Evolutionary conservation across 2,329 filamentous ascomycete species (phyloP).

Genomic region (Aspergillus ustus): DNA sequence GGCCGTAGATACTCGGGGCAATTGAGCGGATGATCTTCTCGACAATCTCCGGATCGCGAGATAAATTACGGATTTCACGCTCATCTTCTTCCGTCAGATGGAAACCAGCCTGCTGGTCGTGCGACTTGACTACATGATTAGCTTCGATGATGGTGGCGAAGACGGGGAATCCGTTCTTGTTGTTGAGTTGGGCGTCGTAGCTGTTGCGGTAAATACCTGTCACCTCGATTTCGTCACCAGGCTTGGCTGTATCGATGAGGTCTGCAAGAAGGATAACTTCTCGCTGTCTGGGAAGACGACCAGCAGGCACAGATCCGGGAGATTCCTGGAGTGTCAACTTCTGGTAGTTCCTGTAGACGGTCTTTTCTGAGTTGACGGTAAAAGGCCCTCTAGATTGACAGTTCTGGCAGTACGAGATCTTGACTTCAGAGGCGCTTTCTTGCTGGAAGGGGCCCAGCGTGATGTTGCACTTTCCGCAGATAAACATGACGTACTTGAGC

Average conservation of each 20-base stretch:
- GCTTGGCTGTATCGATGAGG: conserved; percentile 94
- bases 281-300: conserved; percentile 87
- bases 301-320: conserved; percentile 93
- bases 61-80: conserved; percentile 83
- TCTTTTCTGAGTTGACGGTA: conserved; percentile 94
- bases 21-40: conserved; percentile 93
- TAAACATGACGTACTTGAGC: conserved; percentile 97
- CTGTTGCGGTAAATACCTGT: conserved; percentile 98
- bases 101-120: conserved; percentile 97
- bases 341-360: conserved; percentile 97
- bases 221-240: conserved; percentile 95
- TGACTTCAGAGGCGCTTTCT: conserved; percentile 94
- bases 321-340: conserved; percentile 97
- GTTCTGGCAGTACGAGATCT: conserved; percentile 93
- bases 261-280: conserved; percentile 97
- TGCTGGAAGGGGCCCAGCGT: conserved; percentile 96
- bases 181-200: conserved; percentile 96
- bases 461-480: conserved; percentile 89
- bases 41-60: conserved; percentile 85
- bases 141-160: conserved; percentile 98
- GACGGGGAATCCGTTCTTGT: conserved; percentile 97
- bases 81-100: conserved; percentile 94
- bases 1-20: conserved; percentile 95
- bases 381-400: conserved; percentile 96
- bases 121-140: conserved; percentile 94